Evolutionary conservation across 306 rosid species (phyloP).

Genomic region (Begonia masoniana): DNA sequence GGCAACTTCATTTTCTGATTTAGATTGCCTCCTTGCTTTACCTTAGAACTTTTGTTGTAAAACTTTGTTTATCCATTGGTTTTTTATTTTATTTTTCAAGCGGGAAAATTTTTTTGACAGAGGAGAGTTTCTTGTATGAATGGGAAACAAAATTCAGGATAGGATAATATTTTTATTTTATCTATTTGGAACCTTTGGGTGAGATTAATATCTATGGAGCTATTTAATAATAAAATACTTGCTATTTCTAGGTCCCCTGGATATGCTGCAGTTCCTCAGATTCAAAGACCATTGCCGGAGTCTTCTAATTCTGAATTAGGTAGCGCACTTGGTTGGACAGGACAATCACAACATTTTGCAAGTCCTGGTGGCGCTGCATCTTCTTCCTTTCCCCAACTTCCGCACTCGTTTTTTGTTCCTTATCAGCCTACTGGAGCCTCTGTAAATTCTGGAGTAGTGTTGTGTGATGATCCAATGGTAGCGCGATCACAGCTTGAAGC

Average conservation of each 20-base stretch:
- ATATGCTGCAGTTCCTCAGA: conserved; percentile 36
- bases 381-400: conserved; percentile 31
- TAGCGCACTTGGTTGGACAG: conserved; percentile 34
- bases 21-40: background rate
- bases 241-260: conserved; percentile 47
- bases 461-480: conserved; percentile 25
- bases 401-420: conserved; percentile 33
- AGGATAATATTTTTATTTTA: no score
- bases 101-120: no score
- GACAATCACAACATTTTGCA: conserved; percentile 29
- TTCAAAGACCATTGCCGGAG: conserved; percentile 25
- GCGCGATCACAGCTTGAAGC: conserved; percentile 42
- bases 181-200: no score
- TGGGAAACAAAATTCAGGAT: no score
- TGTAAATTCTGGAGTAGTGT: conserved; percentile 25
- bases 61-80: background rate
- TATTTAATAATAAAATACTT: background rate
- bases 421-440: conserved; percentile 18
- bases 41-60: background rate
- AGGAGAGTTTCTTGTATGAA: no score
- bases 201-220: no score
- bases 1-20: background rate
- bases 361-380: conserved; percentile 39
- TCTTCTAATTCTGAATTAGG: conserved; percentile 18
- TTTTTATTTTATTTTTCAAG: no score